Evolutionary conservation across 1,284 basidiomycete genomes (phyloP), one percentile per base, ranked within the genome.

Genomic region (Tilletia setariae): DNA sequence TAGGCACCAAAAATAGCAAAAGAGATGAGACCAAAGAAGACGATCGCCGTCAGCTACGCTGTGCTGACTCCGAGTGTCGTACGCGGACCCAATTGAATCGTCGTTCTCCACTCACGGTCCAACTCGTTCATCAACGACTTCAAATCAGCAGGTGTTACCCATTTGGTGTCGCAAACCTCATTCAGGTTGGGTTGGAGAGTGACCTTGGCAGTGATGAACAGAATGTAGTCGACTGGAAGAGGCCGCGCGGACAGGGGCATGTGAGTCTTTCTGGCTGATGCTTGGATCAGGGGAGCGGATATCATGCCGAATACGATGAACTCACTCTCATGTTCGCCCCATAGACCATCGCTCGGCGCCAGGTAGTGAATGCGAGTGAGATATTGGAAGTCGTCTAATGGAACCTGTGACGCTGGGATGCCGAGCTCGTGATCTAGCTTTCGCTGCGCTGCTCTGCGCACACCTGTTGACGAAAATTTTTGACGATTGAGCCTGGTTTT

Each of bases 281-380:
- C 8, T 8, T 23, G 28, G n/a, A n/a, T n/a, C n/a, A n/a, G n/a
- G 35, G 35, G 35, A 4, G 35, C 35, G 35, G 6, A 40, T 40
- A 44, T n/a, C 11, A 13, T 2, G n/a, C n/a, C n/a, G 16, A 49
- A 19, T 16, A 3, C 6, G 46, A n/a, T 23, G 2, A 4, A 84
- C 88, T 74, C 79, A 94, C 95, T 90, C 89, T 99, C 96, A 80
- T 99, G 96, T 84, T 99, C 96, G 66, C 96, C 96, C 96, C 96
- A 98, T 75, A 90, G 85, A 6, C 92, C 94, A 83, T 91, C 85
- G 25, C 91, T 93, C 1, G 96, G 94, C 0, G 96, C 96, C 62
- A 98, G 87, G 83, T 99, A 99, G 85, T 98, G 96, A 81, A 99
- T 98, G 71, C 91, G 87, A 19, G 95, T 96, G 64, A 99, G 86